phyloP scores from a whole-genome alignment of 768 basidiomycete genomes.

The Leccinum disarticulatum region DNA sequence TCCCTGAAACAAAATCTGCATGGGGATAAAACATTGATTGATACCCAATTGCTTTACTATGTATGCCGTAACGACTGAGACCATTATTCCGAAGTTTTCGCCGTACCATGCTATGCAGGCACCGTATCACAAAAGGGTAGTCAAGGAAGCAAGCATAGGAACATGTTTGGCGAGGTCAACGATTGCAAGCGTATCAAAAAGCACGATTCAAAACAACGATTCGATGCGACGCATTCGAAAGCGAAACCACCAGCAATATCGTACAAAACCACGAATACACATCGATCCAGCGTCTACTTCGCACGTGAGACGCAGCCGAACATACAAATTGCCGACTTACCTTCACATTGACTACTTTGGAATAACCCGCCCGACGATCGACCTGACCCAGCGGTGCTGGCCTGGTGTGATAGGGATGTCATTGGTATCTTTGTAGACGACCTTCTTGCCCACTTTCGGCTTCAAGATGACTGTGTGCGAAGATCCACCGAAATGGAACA shows the following conservation, averaged over 20 bases:
- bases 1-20: not conserved
- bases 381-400: slow-evolving; percentile 5
- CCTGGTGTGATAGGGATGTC: not conserved
- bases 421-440: slow-evolving; percentile 11
- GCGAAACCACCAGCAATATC: not conserved
- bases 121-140: too few relatives aligned
- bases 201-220: too few relatives aligned
- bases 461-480: slow-evolving; percentile 43
- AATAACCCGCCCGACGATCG: not conserved
- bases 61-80: not conserved
- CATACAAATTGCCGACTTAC: too few relatives aligned
- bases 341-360: too few relatives aligned
- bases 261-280: not conserved
- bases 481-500: slow-evolving; percentile 66
- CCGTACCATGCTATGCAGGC: too few relatives aligned
- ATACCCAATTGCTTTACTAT: not conserved
- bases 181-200: too few relatives aligned
- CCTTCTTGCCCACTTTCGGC: not conserved
- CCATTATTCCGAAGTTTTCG: not conserved
- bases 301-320: not conserved
- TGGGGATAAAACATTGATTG: not conserved
- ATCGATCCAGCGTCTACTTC: not conserved
- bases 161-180: too few relatives aligned
- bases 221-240: too few relatives aligned
- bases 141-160: too few relatives aligned